phyloP scores from a whole-genome alignment of 257 asterid species.

The Solanum sitiens region DNA sequence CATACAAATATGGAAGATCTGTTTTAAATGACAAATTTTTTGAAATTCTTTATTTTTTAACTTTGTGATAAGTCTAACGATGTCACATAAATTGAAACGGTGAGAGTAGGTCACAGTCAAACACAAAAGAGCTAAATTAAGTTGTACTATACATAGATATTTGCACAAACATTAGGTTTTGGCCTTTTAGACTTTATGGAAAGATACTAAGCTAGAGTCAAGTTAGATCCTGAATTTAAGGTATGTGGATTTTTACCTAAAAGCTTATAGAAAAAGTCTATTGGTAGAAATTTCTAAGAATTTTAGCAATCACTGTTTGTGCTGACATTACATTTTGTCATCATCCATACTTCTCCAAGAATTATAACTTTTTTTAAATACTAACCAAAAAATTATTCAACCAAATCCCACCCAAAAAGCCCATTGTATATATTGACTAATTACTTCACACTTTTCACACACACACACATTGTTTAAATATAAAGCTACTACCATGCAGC shows the following conservation, averaged over 20 bases:
- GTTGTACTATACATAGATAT: not conserved
- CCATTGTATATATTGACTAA: not conserved
- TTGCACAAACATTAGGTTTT: not conserved
- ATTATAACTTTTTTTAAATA: not conserved
- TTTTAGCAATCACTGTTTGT: not conserved
- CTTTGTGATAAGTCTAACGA: not conserved
- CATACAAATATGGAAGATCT: not conserved
- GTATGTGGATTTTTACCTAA: not conserved
- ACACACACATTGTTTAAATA: not conserved
- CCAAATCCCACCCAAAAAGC: not conserved
- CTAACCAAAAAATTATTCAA: not conserved
- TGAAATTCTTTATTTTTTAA: not conserved
- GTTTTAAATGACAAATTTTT: not conserved
- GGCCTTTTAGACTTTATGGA: not conserved
- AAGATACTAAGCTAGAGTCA: conserved; percentile 7
- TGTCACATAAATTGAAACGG: not conserved
- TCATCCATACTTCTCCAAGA: not conserved
- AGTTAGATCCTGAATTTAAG: conserved; percentile 26
- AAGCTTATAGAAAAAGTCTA: not conserved
- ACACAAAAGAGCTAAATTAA: not conserved
- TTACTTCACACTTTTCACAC: not conserved
- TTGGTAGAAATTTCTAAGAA: conserved; percentile 1
- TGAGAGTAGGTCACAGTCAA: not conserved
- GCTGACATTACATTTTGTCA: conserved; percentile 3
- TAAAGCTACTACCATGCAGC: not conserved